Evolutionary conservation across 345 rosid species (phyloP), one percentile per base, ranked within the genome.

Genomic region (Rhizophora apiculata): DNA sequence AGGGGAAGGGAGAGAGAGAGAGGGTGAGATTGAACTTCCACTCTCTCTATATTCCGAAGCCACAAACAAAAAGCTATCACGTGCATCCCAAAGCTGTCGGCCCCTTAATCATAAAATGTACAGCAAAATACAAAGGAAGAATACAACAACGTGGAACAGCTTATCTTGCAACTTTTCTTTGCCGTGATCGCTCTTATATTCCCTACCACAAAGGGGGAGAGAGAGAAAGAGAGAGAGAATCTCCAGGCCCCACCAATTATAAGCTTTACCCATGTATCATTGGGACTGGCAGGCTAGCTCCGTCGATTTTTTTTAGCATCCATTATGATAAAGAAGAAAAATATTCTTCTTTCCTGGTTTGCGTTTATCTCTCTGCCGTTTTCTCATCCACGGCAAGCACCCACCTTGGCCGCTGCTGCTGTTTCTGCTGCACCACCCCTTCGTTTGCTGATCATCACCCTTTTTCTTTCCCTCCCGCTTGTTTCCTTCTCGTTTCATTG

Each of bases 371-470:
- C 82, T 82, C 6, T 85, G 82, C 74, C 83, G 85, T 75, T 79
- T 82, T 70, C 81, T 87, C 78, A 86, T 77, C 93, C 93, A 86
- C 62, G 93, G 79, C 68, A 89, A 83, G 76, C 96, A 89, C 34
- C 93, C 91, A 49, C 74, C 80, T 78, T 81, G 85, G 68, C 62
- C 46, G 22, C 59, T 48, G 48, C 49, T 37, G 36, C 49, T 39
- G 46, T 3, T 10, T 43, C 49, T 43, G 49, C 49, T 15, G 49
- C 49, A 43, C 49, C 36, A 31, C 68, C 83, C 56, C 31, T 77
- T 65, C 62, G 69, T 59, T 63, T 49, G 20, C 29, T 66, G 61
- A 30, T 39, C 70, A 34, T 57, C 75, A 24, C 4, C 48, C 72
- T 60, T 73, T 68, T 39, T 60, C 70, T 53, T 70, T 75, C 43